phyloP scores from a whole-genome alignment of 2,329 filamentous ascomycete genomes.

The Alternaria brassicae region DNA sequence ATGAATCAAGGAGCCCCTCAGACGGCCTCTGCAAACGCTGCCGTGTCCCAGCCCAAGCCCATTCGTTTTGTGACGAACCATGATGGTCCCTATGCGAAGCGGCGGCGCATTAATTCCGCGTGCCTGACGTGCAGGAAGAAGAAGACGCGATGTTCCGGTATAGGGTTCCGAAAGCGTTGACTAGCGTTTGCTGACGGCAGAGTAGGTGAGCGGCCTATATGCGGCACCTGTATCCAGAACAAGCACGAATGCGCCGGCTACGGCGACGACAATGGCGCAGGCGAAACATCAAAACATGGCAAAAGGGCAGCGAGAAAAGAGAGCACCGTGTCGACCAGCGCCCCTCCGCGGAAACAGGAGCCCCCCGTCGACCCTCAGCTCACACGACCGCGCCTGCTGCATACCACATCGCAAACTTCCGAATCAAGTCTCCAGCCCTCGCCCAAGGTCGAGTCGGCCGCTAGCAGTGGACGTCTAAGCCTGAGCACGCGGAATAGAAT shows the following conservation, averaged over 20 bases:
- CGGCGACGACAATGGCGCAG: constrained; percentile 43
- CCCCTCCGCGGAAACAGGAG: constrained; percentile 23
- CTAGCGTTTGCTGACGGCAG: constrained; percentile 13
- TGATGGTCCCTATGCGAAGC: constrained; percentile 52
- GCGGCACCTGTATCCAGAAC: constrained; percentile 57
- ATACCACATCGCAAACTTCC: constrained; percentile 32
- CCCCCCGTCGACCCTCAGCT: constrained; percentile 35
- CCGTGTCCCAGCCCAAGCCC: constrained; percentile 45
- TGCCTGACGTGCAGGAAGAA: constrained; percentile 59
- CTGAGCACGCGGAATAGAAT: constrained; percentile 69
- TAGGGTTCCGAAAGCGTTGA: not conserved
- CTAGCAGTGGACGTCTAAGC: constrained; percentile 38
- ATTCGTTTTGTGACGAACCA: constrained; percentile 54
- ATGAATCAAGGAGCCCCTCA: constrained; percentile 45
- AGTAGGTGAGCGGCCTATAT: constrained; percentile 50
- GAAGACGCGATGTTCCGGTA: constrained; percentile 59
- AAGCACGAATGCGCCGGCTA: constrained; percentile 58
- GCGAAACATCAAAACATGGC: constrained; percentile 28
- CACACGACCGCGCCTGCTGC: constrained; percentile 33
- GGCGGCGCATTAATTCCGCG: constrained; percentile 51
- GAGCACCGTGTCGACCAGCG: constrained; percentile 19
- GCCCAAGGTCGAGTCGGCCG: constrained; percentile 31
- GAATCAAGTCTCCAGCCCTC: constrained; percentile 28
- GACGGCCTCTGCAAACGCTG: constrained; percentile 38
- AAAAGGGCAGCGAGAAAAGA: constrained; percentile 34